phyloP scores from a whole-genome alignment of 805 yeast species.

The Candida silvicultrix region DNA sequence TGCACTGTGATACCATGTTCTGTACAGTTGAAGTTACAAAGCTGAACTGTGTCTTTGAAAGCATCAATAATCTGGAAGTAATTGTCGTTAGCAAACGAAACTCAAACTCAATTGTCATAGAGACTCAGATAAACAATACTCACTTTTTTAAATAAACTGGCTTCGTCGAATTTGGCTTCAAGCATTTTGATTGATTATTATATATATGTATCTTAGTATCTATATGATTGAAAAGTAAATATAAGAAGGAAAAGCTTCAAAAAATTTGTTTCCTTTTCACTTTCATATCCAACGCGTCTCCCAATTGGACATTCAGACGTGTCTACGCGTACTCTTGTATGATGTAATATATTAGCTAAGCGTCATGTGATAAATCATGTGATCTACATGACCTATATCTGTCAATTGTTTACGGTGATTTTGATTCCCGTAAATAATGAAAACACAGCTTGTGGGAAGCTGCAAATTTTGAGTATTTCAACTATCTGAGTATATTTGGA shows the following conservation, averaged over 20 bases:
- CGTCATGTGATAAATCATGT: too few relatives aligned
- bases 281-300: too few relatives aligned
- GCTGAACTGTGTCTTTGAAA: constrained; percentile 87
- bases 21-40: constrained; percentile 96
- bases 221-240: background rate
- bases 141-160: constrained; percentile 79
- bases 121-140: constrained; percentile 16
- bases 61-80: constrained; percentile 67
- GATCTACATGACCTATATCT: too few relatives aligned
- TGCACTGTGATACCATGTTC: constrained; percentile 92
- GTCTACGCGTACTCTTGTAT: too few relatives aligned
- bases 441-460: background rate
- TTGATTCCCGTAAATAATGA: background rate
- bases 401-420: too few relatives aligned
- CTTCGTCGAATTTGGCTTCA: constrained; percentile 95
- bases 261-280: too few relatives aligned
- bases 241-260: too few relatives aligned
- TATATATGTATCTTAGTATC: too few relatives aligned
- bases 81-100: constrained; percentile 1
- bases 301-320: too few relatives aligned
- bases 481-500: too few relatives aligned
- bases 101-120: too few relatives aligned
- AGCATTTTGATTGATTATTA: constrained; percentile 47
- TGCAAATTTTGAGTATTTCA: background rate
- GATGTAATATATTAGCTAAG: too few relatives aligned